Percentiles rank a stretch among this genome's conserved stretches.
Conservation (phyloP, 257 asterid genomes). For the Solanum piurae region DNA sequence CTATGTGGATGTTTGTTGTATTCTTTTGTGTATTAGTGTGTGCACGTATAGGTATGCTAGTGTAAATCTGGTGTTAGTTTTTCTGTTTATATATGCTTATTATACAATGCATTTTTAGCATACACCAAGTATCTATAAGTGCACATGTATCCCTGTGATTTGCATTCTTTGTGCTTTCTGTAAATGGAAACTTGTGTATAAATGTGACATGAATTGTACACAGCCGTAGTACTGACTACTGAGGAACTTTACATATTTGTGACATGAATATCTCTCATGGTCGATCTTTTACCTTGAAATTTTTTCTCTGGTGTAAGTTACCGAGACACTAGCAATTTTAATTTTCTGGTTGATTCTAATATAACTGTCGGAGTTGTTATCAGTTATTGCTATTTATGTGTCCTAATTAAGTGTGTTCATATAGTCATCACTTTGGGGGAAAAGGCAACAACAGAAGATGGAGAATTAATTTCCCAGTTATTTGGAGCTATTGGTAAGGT, state of each 20-base stretch:
- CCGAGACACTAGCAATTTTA: not conserved
- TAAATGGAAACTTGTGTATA: not conserved
- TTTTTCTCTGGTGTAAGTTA: not conserved
- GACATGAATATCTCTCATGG: not conserved
- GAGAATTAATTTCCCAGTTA: conserved; percentile 46
- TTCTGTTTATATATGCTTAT: not conserved
- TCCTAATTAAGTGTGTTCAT: conserved; percentile 7
- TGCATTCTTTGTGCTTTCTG: not conserved
- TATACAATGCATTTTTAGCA: not conserved
- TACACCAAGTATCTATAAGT: not conserved
- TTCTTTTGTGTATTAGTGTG: not conserved
- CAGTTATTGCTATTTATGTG: not conserved
- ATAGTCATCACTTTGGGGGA: conserved; percentile 67
- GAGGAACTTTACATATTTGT: not conserved
- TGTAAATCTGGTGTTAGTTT: not conserved
- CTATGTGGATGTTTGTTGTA: not conserved
- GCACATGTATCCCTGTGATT: not conserved
- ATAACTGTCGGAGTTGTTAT: not conserved
- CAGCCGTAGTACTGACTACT: not conserved
- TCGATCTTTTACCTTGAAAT: not conserved
- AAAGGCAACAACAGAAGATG: conserved; percentile 69
- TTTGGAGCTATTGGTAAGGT: conserved; percentile 92
- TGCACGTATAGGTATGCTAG: not conserved
- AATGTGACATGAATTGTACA: not conserved
- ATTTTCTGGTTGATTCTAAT: not conserved